Evolutionary conservation across 768 basidiomycete genomes (phyloP), one percentile per base, ranked within the genome.

Genomic region (Boletus bicolor): DNA sequence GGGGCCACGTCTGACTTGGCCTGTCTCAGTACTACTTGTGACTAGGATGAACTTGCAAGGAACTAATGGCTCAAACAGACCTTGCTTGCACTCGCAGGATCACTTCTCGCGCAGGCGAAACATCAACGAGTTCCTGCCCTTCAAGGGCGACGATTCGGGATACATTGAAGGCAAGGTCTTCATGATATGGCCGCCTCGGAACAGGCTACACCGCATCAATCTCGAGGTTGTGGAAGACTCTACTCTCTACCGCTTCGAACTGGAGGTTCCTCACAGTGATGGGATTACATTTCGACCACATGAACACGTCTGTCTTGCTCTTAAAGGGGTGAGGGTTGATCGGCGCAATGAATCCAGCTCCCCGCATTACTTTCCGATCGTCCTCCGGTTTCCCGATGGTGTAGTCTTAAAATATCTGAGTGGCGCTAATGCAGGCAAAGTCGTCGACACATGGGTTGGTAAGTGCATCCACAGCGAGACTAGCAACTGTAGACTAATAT

Each of bases 271-370:
- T 4, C 73, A 75, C 44, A 51, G 49, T 24, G 49, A 65, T 9
- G 60, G 69, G 24, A 66, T 85, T 9, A 50, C 70, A 35, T 73
- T 83, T 54, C 68, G 72, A 37, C 68, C 77, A 7, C 67, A 70
- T 3, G 78, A 82, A 53, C 68, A 69, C 39, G 60, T 86, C 26
- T 66, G 66, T n/a, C 50, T 86, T n/a, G 73, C 78, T 17, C 73
- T 85, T 19, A 77, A 73, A 54, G 81, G 81, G 2, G 72, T 72
- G 26, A 56, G 54, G 28, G 55, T 82, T 21, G 69, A 70, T 37
- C 68, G 44, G 38, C 69, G 67, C 48, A 37, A 52, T 26, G 63
- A 63, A 19, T 63, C 61, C 30, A 72, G 67, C 39, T 61, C 68
- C 11, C 60, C 66, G 6, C 70, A 66, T 49, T 71, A 57, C 24